Conservation (phyloP, 805 yeast genomes). For the Naumovozyma castellii region DNA sequence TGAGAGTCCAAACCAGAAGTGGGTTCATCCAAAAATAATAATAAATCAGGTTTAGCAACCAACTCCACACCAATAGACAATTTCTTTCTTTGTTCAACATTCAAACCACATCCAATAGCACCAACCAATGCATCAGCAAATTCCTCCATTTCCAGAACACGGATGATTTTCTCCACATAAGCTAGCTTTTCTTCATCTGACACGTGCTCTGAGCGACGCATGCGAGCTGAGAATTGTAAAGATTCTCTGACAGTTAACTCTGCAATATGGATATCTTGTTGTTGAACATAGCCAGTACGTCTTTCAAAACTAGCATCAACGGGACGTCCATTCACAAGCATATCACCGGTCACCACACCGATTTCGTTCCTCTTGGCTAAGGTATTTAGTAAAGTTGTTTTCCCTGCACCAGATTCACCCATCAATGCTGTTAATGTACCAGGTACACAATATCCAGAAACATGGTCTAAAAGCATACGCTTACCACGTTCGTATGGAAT, state of each 20-base stretch:
- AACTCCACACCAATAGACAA: conserved; percentile 56
- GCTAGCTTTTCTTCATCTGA: conserved; percentile 45
- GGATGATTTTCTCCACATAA: conserved; percentile 56
- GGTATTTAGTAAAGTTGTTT: conserved; percentile 58
- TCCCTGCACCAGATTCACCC: conserved; percentile 75
- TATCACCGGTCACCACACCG: conserved; percentile 57
- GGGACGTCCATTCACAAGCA: conserved; percentile 47
- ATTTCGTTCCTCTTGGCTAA: conserved; percentile 50
- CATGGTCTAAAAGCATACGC: conserved; percentile 46
- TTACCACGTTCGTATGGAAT: conserved; percentile 48
- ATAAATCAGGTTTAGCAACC: conserved; percentile 50
- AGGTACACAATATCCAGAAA: conserved; percentile 70
- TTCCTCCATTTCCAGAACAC: conserved; percentile 49
- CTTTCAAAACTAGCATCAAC: conserved; percentile 45
- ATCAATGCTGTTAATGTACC: conserved; percentile 65
- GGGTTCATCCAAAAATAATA: conserved; percentile 54
- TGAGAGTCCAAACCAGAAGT: conserved; percentile 55
- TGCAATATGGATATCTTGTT: conserved; percentile 57
- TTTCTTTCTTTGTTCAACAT: conserved; percentile 52
- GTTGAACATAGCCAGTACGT: conserved; percentile 62
- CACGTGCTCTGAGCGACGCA: conserved; percentile 47
- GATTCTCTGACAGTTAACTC: conserved; percentile 66
- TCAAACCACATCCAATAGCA: conserved; percentile 52
- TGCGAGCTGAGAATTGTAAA: conserved; percentile 48
- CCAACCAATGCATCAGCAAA: conserved; percentile 68